These are phyloP conservation scores for Eucalyptus lansdowneana DNA, from an alignment of 345 rosid genomes.

Conservation along the genomic window DNA sequence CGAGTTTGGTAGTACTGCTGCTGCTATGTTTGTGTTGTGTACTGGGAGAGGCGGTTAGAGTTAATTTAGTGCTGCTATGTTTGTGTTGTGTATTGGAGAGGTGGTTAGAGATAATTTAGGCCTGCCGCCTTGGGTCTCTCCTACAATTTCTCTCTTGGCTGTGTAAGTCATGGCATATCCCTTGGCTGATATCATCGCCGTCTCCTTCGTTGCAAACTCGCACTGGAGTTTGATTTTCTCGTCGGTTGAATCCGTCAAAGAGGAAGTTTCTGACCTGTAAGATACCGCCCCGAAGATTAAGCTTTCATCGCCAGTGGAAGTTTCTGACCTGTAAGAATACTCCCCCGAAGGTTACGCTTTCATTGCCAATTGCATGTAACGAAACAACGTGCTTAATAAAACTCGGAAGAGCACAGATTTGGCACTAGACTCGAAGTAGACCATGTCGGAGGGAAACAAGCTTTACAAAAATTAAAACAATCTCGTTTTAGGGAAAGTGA, in stretches of 20 bases:
- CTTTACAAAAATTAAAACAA: too few relatives aligned
- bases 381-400: neutral
- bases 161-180: neutral
- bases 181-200: neutral
- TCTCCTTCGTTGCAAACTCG: neutral
- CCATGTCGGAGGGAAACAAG: neutral
- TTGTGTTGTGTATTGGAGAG: neutral
- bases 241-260: neutral
- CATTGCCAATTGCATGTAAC: neutral
- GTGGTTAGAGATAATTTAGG: neutral
- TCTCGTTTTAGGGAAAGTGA: too few relatives aligned
- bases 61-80: neutral
- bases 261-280: too few relatives aligned
- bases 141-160: neutral
- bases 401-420: neutral
- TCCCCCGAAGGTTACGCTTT: neutral
- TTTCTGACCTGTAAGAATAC: neutral
- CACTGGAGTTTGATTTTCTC: neutral
- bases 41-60: neutral
- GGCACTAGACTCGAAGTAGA: neutral
- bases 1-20: neutral
- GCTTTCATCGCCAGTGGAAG: neutral
- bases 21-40: neutral
- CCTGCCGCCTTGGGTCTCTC: neutral
- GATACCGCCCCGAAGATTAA: neutral